Evolutionary conservation across 2,329 filamentous ascomycete genomes (phyloP), one percentile per base, ranked within the genome.

Genomic region (Ophiostoma novo-ulmi): DNA sequence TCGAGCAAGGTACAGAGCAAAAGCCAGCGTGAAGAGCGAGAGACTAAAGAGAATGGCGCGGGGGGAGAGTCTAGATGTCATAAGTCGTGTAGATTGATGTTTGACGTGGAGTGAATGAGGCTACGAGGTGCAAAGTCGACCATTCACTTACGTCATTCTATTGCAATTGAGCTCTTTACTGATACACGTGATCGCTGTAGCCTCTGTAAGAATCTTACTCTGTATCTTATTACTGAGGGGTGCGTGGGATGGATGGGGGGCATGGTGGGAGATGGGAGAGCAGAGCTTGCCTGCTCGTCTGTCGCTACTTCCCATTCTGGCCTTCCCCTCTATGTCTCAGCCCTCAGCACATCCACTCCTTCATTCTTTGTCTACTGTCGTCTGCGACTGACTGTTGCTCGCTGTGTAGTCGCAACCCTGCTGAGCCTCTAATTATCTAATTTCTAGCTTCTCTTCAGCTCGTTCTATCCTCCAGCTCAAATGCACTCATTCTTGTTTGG

Each of bases 1-100:
- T 65, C 63, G 63, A 39, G 63, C 63, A 39, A 65, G 36, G 35
- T 41, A 22, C 20, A 65, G 20, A 65, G 63, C 35, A 22, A 36
- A n/a, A n/a, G 63, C 63, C 63, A 65, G 63, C 20, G 63, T 65
- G n/a, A 65, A 8, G 4, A 65, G 35, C 63, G 63, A 39, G 63
- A 65, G 63, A 22, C 35, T 4, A 22, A n/a, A 36, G 36, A 65
- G 7, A 22, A 65, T 11, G 63, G 20, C 36, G 31, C 63, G 63
- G 17, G 14, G 35, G n/a, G 61, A 39, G 52, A 58, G 22, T 58
- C 52, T 10, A 22, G 52, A 58, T n/a, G n/a, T 22, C 52, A 58
- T 26, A 26, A 11, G 52, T 58, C n/a, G 52, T 58, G 52, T 13
- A 11, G 52, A 58, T 22, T n/a, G 22, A 58, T 58, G 52, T 58